These are phyloP conservation scores for Phellinidium pouzarii DNA, from an alignment of 1,284 basidiomycete species.

Conservation along the genomic window DNA sequence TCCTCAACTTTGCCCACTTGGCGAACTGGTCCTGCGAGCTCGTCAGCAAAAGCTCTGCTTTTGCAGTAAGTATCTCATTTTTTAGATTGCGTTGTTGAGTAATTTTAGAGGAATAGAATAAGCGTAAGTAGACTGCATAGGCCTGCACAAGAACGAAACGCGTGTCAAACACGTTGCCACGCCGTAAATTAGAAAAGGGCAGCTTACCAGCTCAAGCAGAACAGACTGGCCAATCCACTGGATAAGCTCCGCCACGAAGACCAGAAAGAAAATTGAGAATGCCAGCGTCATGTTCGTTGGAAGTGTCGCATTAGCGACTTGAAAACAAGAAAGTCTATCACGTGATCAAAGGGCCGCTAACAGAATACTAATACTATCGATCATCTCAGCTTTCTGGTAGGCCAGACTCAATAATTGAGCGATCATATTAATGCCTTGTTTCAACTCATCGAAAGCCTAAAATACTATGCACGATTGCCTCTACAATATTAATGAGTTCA, in stretches of 20 bases:
- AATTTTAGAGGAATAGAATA: slow-evolving; percentile 53
- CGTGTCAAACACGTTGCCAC: slow-evolving; percentile 2
- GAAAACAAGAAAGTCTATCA: too few species aligned
- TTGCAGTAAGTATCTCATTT: slow-evolving; percentile 68
- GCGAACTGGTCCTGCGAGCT: slow-evolving; percentile 97
- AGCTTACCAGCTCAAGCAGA: slow-evolving; percentile 68
- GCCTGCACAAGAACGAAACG: slow-evolving; percentile 35
- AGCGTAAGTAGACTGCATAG: slow-evolving; percentile 60
- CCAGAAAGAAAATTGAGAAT: slow-evolving; percentile 72
- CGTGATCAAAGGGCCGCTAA: not conserved
- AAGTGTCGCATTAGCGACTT: too few species aligned
- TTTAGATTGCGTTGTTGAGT: slow-evolving; percentile 64
- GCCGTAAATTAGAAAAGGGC: slow-evolving; percentile 17
- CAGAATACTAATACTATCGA: not conserved
- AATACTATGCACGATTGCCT: too few species aligned
- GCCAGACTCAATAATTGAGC: too few species aligned
- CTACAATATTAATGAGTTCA: too few species aligned
- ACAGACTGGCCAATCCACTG: slow-evolving; percentile 85
- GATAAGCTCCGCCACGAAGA: slow-evolving; percentile 75
- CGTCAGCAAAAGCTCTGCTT: slow-evolving; percentile 83
- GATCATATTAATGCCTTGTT: too few species aligned
- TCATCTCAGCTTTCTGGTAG: not conserved
- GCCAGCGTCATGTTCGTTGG: slow-evolving; percentile 61
- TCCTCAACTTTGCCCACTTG: slow-evolving; percentile 93
- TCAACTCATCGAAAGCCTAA: too few species aligned